Conservation (phyloP, 1,284 basidiomycete genomes). For the Pterulicium gracile region DNA sequence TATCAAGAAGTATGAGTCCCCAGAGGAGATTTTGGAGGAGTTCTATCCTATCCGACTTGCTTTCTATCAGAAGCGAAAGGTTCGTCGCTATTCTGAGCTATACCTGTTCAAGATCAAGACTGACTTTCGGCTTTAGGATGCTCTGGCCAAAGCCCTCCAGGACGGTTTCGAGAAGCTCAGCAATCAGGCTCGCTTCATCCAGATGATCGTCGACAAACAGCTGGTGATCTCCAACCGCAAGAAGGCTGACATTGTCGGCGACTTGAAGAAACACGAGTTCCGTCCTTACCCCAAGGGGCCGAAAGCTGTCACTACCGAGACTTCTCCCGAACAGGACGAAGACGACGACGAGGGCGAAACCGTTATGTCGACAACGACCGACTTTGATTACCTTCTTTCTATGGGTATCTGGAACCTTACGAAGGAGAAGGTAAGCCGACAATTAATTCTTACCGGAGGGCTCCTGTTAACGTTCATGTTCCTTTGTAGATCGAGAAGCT, state of each 20-base stretch:
- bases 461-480: too few species aligned
- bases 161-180: slow-evolving; percentile 75
- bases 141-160: slow-evolving; percentile 80
- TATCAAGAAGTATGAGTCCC: slow-evolving; percentile 87
- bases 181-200: slow-evolving; percentile 95
- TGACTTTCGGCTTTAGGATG: slow-evolving; percentile 45
- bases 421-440: slow-evolving; percentile 66
- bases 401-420: slow-evolving; percentile 97
- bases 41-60: slow-evolving; percentile 88
- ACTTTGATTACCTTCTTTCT: slow-evolving; percentile 91
- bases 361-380: slow-evolving; percentile 28
- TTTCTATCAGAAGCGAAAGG: slow-evolving; percentile 94
- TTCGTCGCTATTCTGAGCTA: slow-evolving; percentile 18
- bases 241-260: slow-evolving; percentile 77
- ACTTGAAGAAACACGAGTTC: slow-evolving; percentile 82
- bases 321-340: slow-evolving; percentile 38
- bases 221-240: slow-evolving; percentile 91
- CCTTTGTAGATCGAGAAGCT: slow-evolving; percentile 75
- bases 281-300: slow-evolving; percentile 77
- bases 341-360: slow-evolving; percentile 37
- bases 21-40: slow-evolving; percentile 90
- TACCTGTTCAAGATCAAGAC: not conserved
- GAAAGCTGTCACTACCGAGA: slow-evolving; percentile 64
- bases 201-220: slow-evolving; percentile 89
- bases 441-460: too few species aligned